phyloP scores from a whole-genome alignment of 2,329 filamentous ascomycete species.

The Calonectria hawksworthii region DNA sequence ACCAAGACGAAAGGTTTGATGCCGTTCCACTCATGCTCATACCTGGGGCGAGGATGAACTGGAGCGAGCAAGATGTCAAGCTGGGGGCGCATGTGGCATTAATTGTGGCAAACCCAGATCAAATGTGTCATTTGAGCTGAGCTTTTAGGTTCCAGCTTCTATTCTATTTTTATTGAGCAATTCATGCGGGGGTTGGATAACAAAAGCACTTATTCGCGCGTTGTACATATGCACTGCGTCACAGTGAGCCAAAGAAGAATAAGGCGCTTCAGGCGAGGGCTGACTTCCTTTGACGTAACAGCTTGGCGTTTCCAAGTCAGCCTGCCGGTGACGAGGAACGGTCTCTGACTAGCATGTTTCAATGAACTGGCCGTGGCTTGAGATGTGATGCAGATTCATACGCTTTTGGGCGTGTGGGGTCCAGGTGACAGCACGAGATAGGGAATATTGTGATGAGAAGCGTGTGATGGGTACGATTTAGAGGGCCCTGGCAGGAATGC shows the following conservation, averaged over 20 bases:
- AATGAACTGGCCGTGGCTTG: slow-evolving; percentile 20
- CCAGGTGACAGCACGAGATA: neutral
- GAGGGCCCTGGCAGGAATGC: neutral
- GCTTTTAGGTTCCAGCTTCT: neutral
- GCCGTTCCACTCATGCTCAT: neutral
- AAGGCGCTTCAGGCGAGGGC: neutral
- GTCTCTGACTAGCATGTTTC: slow-evolving; percentile 17
- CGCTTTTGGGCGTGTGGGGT: slow-evolving; percentile 7
- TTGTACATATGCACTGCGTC: neutral
- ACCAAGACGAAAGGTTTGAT: neutral
- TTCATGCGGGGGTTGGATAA: neutral
- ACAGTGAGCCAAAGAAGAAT: neutral
- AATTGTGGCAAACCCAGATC: neutral
- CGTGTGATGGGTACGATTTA: slow-evolving; percentile 15
- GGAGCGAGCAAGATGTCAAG: neutral
- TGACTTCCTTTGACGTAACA: neutral
- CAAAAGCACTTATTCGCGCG: neutral
- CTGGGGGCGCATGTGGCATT: neutral
- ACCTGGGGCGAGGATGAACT: neutral
- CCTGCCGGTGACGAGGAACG: slow-evolving; percentile 7
- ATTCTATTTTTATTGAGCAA: neutral
- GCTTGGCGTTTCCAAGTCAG: slow-evolving; percentile 1
- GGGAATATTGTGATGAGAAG: slow-evolving; percentile 15
- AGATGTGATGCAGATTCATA: slow-evolving; percentile 2
- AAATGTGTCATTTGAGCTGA: neutral